phyloP scores from a whole-genome alignment of 495 filamentous ascomycete genomes.

The Copromyces sp. region DNA sequence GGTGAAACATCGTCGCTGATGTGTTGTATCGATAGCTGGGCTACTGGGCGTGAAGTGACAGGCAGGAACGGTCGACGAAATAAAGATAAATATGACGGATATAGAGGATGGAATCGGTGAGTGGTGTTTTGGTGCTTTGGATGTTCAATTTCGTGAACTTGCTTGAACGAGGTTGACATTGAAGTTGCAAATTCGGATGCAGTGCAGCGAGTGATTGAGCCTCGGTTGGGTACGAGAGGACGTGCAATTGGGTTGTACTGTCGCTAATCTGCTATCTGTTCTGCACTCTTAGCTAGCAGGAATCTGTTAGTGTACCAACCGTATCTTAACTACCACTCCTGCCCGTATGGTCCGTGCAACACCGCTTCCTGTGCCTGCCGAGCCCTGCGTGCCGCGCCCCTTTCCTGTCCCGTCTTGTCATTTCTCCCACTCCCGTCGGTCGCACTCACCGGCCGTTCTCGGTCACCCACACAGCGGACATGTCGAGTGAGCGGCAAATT shows the following conservation, averaged over 20 bases:
- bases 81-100: not conserved
- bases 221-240: not conserved
- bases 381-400: not conserved
- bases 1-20: not conserved
- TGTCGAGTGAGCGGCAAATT: not conserved
- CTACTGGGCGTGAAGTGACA: not conserved
- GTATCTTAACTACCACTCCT: not conserved
- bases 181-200: too few species aligned
- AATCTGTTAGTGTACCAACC: not conserved
- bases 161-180: not conserved
- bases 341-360: not conserved
- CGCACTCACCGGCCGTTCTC: not conserved
- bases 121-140: not conserved
- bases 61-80: not conserved
- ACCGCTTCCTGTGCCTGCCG: not conserved
- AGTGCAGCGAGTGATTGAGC: not conserved
- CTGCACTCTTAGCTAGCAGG: accelerated
- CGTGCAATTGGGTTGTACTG: not conserved
- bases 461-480: not conserved
- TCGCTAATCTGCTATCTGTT: not conserved
- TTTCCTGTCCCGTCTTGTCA: not conserved
- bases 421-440: not conserved
- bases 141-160: not conserved
- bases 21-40: not conserved
- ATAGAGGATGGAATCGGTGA: not conserved